Evolutionary conservation across 345 rosid species (phyloP).

Genomic region (Psidium guajava): DNA sequence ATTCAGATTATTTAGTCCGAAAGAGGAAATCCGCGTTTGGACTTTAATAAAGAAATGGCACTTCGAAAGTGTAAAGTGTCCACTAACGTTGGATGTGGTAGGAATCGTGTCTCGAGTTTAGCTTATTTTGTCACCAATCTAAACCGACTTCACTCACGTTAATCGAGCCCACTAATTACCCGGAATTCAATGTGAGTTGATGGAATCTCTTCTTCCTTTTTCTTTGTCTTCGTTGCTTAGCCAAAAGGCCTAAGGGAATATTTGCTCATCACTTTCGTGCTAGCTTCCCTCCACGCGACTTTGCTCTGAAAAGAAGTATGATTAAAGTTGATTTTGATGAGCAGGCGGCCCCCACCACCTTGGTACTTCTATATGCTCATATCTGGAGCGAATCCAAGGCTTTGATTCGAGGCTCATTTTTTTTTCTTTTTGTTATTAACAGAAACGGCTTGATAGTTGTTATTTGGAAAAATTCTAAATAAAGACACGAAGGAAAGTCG

Average conservation of each 20-base stretch:
- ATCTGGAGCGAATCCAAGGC: background rate
- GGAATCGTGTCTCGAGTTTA: no score
- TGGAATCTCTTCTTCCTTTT: fast-evolving
- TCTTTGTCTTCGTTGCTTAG: background rate
- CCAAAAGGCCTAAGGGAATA: background rate
- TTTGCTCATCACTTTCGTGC: background rate
- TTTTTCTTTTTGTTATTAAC: no score
- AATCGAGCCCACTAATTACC: no score
- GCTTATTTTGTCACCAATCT: no score
- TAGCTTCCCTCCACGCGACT: background rate
- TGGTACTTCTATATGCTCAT: background rate
- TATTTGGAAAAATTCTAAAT: no score
- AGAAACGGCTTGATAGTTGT: background rate
- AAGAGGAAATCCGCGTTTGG: background rate
- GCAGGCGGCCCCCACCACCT: background rate
- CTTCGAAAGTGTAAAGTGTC: no score
- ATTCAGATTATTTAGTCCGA: background rate
- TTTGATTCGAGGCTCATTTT: background rate
- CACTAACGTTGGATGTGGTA: no score
- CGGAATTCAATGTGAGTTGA: background rate
- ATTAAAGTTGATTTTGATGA: background rate
- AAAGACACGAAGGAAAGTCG: background rate
- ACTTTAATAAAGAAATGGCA: no score
- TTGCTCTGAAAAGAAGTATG: background rate
- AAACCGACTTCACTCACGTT: no score